Conservation (phyloP, 345 rosid genomes). For the Gossypium raimondii region DNA sequence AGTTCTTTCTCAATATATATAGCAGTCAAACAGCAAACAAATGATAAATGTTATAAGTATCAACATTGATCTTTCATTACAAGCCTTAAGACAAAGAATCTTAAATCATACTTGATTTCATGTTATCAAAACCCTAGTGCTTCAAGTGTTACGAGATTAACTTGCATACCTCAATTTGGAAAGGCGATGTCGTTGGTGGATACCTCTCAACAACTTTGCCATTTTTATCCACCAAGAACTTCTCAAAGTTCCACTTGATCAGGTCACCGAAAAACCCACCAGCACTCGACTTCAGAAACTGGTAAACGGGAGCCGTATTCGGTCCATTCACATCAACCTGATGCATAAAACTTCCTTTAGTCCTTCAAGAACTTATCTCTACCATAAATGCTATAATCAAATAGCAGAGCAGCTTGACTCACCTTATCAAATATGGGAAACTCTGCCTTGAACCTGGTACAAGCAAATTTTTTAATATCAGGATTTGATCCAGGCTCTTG, state of each 20-base stretch:
- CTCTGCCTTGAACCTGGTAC: slow-evolving; percentile 88
- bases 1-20: background rate
- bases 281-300: slow-evolving; percentile 74
- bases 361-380: background rate
- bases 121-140: background rate
- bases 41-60: background rate
- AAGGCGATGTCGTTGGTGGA: slow-evolving; percentile 92
- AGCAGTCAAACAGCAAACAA: background rate
- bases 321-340: slow-evolving; percentile 96
- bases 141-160: background rate
- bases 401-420: background rate
- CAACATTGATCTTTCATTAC: background rate
- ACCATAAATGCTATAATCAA: background rate
- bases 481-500: slow-evolving; percentile 87
- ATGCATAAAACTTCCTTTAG: slow-evolving; percentile 7
- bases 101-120: background rate
- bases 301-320: slow-evolving; percentile 78
- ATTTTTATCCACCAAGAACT: slow-evolving; percentile 85
- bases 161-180: slow-evolving; percentile 73
- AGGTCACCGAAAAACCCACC: slow-evolving; percentile 79
- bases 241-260: slow-evolving; percentile 94
- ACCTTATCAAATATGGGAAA: slow-evolving; percentile 92
- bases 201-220: slow-evolving; percentile 86
- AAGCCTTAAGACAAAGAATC: slow-evolving; percentile 1
- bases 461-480: slow-evolving; percentile 72